Evolutionary conservation across 305 asterid genomes (phyloP), one percentile per base, ranked within the genome.

Genomic region (Fraxinus nigra): DNA sequence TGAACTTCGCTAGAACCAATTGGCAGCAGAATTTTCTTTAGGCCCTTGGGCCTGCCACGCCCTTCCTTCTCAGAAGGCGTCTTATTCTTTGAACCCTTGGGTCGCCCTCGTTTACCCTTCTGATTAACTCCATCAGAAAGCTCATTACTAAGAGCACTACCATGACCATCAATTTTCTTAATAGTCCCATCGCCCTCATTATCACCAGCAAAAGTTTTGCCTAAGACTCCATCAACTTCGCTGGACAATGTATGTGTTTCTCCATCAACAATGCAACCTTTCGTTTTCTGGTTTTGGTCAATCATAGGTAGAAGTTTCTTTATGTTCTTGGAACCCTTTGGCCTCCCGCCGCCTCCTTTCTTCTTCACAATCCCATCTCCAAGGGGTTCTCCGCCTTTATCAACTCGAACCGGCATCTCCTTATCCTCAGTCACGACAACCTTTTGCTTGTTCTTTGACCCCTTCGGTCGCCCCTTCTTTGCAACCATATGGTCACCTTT

Each of bases 291-390:
- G 32, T 30, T 77, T 61, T 26, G 38, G 46, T 51, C 79, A 18
- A 35, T 26, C 24, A 46, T 38, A 54, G 78, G 75, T 79, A 61
- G 20, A 28, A 51, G 76, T 72, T 79, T 51, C 59, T 37, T 38
- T 67, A n/a, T 65, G 78, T 79, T 74, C 51, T 78, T 76, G 34
- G 79, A 80, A 18, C 89, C 86, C 67, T 80, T 85, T 11, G 85
- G 78, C 85, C 84, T 80, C 46, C 87, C 83, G 51, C 32, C 24
- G 65, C 26, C 72, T 32, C 78, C 35, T 67, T 67, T 81, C 59
- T 73, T 70, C 81, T 74, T 84, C 76, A 77, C 61, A 79, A 13
- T 16, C 26, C 4, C 82, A 38, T 78, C 76, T 78, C 7, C 82
- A 56, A 48, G 33, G 33, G 56, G 72, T 14, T 8, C 38, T 79